Conservation (phyloP, 176 grass and related monocot genomes). For the Rhynchospora pubera region DNA sequence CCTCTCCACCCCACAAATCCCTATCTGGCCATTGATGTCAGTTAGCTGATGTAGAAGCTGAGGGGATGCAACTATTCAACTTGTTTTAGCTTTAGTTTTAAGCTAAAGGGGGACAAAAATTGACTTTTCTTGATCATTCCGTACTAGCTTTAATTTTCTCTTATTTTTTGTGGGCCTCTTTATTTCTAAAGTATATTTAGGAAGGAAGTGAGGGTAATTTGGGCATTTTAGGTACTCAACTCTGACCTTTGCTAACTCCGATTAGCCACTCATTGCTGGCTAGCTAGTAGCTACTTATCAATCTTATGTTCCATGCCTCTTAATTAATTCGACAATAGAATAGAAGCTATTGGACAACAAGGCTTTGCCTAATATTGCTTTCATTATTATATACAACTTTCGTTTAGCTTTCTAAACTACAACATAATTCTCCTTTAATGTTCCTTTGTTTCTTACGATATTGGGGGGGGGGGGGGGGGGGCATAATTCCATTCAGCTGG, state of each 20-base stretch:
- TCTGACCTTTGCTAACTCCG: neutral
- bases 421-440: neutral
- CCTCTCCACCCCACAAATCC: neutral
- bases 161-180: slow-evolving; percentile 10
- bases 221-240: neutral
- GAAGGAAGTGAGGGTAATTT: neutral
- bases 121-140: slow-evolving; percentile 10
- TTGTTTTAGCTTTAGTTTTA: slow-evolving; percentile 12
- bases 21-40: slow-evolving; percentile 4
- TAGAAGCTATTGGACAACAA: too few relatives aligned
- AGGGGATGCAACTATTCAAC: neutral
- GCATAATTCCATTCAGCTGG: neutral
- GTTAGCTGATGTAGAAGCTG: neutral
- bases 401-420: neutral
- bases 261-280: too few relatives aligned
- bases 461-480: too few relatives aligned
- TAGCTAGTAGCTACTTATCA: neutral
- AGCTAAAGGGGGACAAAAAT: slow-evolving; percentile 15
- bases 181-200: neutral
- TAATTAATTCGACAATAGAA: neutral
- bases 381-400: too few relatives aligned
- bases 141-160: slow-evolving; percentile 2
- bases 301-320: neutral
- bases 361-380: too few relatives aligned
- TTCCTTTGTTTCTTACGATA: neutral